Percentiles rank a stretch among this genome's conserved stretches.
phyloP scores from a whole-genome alignment of 495 filamentous ascomycete species.

The Trichocladium uniseriatum region DNA sequence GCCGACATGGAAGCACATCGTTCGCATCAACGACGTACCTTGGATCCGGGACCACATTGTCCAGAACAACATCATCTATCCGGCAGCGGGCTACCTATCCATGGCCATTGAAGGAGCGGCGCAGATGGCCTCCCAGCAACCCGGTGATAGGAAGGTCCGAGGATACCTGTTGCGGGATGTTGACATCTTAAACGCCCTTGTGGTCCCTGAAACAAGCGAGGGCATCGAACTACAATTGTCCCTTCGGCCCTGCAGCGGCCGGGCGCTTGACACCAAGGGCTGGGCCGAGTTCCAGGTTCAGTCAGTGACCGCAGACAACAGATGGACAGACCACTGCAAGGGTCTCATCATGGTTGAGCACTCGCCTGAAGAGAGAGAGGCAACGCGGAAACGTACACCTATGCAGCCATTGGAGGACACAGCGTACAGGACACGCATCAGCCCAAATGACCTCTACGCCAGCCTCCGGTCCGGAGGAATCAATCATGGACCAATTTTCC shows the following conservation, averaged over 20 bases:
- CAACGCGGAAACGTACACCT: background rate
- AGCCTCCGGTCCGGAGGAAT: constrained; percentile 24
- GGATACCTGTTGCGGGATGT: constrained; percentile 35
- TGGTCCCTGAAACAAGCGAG: constrained; percentile 30
- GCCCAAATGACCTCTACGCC: constrained; percentile 22
- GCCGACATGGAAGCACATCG: constrained; percentile 34
- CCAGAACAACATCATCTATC: constrained; percentile 39
- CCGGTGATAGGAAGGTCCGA: background rate
- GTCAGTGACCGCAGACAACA: constrained; percentile 38
- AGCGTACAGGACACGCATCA: constrained; percentile 16
- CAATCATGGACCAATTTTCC: constrained; percentile 31
- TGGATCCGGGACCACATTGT: constrained; percentile 42
- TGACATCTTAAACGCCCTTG: constrained; percentile 32
- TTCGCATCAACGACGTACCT: constrained; percentile 34
- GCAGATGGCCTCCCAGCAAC: constrained; percentile 8
- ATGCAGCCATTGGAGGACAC: constrained; percentile 7
- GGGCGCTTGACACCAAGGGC: constrained; percentile 28
- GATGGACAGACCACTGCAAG: constrained; percentile 27
- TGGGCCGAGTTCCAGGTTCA: constrained; percentile 32
- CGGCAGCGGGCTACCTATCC: constrained; percentile 43
- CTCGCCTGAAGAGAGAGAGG: constrained; percentile 6
- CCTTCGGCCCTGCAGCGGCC: constrained; percentile 32
- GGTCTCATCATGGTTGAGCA: constrained; percentile 24
- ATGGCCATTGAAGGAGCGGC: constrained; percentile 42
- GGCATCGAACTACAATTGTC: constrained; percentile 34